Evolutionary conservation across 164 flowering plant genomes (phyloP).

Genomic region (Dillenia suffruticosa): DNA sequence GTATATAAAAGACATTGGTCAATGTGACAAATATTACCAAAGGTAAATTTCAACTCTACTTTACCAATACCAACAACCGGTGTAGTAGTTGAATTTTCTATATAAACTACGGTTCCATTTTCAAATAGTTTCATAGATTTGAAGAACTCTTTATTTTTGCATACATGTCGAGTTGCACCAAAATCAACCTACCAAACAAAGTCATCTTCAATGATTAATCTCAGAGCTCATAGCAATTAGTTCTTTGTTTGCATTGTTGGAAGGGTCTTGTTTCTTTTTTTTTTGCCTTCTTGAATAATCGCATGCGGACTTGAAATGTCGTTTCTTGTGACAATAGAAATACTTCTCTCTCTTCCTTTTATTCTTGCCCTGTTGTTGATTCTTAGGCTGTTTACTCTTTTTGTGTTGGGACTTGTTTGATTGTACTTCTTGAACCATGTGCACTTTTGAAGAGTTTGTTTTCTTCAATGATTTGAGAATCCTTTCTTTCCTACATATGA

Average conservation of each 20-base stretch:
- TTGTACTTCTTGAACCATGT: background rate
- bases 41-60: constrained; percentile 2
- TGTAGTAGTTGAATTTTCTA: background rate
- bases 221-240: background rate
- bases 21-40: background rate
- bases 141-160: background rate
- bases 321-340: background rate
- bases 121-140: background rate
- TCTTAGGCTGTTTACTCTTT: background rate
- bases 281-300: too few species aligned
- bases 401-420: background rate
- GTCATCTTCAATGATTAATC: background rate
- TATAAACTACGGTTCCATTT: background rate
- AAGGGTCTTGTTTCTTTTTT: background rate
- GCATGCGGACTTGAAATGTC: background rate
- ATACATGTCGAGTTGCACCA: background rate
- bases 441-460: background rate
- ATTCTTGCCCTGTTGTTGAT: background rate
- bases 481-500: too few species aligned
- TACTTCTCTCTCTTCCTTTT: background rate
- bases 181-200: background rate
- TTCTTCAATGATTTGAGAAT: background rate
- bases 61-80: background rate
- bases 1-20: constrained; percentile 5
- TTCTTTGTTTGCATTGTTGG: background rate